phyloP scores from a whole-genome alignment of 805 yeast genomes.

The Torulaspora quercuum region DNA sequence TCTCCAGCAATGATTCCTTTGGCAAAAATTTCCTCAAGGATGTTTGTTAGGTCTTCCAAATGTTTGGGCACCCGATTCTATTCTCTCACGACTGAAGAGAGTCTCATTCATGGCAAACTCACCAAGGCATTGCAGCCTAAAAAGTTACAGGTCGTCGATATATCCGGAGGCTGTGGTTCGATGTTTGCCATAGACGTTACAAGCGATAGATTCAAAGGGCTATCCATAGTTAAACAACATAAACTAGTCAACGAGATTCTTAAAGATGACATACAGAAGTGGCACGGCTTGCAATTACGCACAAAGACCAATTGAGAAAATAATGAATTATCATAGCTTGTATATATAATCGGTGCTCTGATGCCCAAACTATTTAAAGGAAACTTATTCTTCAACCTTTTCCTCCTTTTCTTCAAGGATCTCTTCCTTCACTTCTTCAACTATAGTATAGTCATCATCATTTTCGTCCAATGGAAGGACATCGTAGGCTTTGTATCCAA shows the following conservation, averaged over 20 bases:
- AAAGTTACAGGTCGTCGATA: slow-evolving; percentile 65
- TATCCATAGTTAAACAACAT: slow-evolving; percentile 87
- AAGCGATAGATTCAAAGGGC: slow-evolving; percentile 70
- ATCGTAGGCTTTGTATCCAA: slow-evolving; percentile 33
- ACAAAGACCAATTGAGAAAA: slow-evolving; percentile 52
- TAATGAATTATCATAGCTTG: slow-evolving; percentile 5
- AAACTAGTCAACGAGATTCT: slow-evolving; percentile 77
- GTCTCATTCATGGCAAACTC: slow-evolving; percentile 56
- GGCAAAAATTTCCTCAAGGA: not conserved
- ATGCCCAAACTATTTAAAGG: not conserved
- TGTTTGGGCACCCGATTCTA: slow-evolving; percentile 11
- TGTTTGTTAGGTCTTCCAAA: not conserved
- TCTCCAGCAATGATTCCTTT: not conserved
- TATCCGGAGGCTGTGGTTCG: slow-evolving; percentile 96
- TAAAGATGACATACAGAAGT: slow-evolving; percentile 78
- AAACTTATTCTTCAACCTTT: slow-evolving; percentile 43
- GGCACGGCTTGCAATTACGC: slow-evolving; percentile 92
- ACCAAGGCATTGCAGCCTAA: slow-evolving; percentile 56
- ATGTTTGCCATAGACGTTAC: slow-evolving; percentile 88
- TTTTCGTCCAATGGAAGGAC: slow-evolving; percentile 45
- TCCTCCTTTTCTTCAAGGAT: slow-evolving; percentile 70
- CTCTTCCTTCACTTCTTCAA: slow-evolving; percentile 78
- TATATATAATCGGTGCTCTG: slow-evolving; percentile 13
- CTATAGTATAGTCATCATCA: slow-evolving; percentile 52
- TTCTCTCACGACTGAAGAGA: slow-evolving; percentile 46